Evolutionary conservation across 2,329 filamentous ascomycete genomes (phyloP), one percentile per base, ranked within the genome.

Genomic region (Fusarium transvaalense): DNA sequence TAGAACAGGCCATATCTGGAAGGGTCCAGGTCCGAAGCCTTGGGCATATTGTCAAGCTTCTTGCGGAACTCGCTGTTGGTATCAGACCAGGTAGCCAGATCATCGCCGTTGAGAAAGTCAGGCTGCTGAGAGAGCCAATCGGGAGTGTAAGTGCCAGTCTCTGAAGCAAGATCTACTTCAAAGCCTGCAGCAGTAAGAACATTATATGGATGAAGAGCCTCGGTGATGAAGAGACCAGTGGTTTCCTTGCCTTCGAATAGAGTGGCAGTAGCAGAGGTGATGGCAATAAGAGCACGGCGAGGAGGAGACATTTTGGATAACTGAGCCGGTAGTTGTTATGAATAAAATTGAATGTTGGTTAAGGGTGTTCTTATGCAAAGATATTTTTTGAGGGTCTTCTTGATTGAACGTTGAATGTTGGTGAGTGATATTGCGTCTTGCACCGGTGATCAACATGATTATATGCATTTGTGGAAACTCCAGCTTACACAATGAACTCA

Each of bases 21-120:
- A 9, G 47, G 68, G 39, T 81, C 77, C 10, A 71, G 34, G 3
- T 71, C 69, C 14, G 61, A 57, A 3, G 82, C 77, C 59, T 78
- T 80, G 50, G 76, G 65, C 69, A 83, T 76, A 35, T 78, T 76
- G 68, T 84, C 82, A 12, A 84, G 74, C 71, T 84, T 83, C 51
- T 76, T 74, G 55, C 81, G 76, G 73, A 85, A 84, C 9, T 80
- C 80, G 66, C 81, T 80, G 62, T 70, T 71, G 21, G 53, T 43
- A 53, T 84, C 76, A 10, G 82, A 77, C 80, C 79, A 84, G 8
- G 15, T 47, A 8, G 58, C 5, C 0, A 62, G 17, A 3, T 66
- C 64, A 2, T 66, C 64, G 10, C 58, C 60, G 2, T 43, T 63
- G 9, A 63, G 60, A n/a, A 63, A 63, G 15, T 63, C 60, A 3